Percentiles rank a stretch among this genome's conserved stretches.
Conservation (phyloP, 805 yeast species). For the Nakazawaea molendinolei region DNA sequence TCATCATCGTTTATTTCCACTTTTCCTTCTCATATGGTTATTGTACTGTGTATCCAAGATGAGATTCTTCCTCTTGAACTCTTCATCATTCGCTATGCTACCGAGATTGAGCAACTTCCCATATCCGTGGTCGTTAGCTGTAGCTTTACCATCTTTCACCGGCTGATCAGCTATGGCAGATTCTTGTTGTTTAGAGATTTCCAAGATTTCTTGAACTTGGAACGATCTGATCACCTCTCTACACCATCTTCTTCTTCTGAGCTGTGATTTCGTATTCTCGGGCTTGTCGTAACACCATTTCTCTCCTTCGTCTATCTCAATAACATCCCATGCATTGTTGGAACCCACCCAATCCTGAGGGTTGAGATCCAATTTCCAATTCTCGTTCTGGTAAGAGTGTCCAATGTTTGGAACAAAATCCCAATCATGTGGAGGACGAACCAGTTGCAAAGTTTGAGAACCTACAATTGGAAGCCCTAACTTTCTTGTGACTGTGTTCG, state of each 20-base stretch:
- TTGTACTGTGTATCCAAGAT: slow-evolving; percentile 4
- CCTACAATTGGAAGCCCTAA: slow-evolving; percentile 23
- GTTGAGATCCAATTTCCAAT: slow-evolving; percentile 64
- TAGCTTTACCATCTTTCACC: too few species aligned
- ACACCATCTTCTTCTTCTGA: slow-evolving; percentile 66
- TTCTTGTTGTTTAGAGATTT: slow-evolving; percentile 1
- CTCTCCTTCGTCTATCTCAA: slow-evolving; percentile 61
- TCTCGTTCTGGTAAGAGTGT: slow-evolving; percentile 17
- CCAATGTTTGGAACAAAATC: slow-evolving; percentile 27
- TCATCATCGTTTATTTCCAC: slow-evolving; percentile 1
- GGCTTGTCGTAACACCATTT: slow-evolving; percentile 78
- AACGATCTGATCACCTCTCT: slow-evolving; percentile 30
- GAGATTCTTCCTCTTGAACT: slow-evolving; percentile 1
- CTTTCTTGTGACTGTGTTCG: slow-evolving; percentile 36
- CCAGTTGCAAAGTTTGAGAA: slow-evolving; percentile 25
- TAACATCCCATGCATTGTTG: slow-evolving; percentile 42
- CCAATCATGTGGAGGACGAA: slow-evolving; percentile 59
- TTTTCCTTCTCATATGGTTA: slow-evolving; percentile 8
- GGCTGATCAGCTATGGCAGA: slow-evolving; percentile 1
- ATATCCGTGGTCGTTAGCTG: too few species aligned
- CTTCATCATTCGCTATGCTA: background rate
- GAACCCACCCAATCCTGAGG: slow-evolving; percentile 59
- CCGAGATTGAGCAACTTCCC: background rate
- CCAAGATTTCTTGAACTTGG: slow-evolving; percentile 10
- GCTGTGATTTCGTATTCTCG: slow-evolving; percentile 15